phyloP scores from a whole-genome alignment of 1,139 yeast genomes.

The Diutina sp. region DNA sequence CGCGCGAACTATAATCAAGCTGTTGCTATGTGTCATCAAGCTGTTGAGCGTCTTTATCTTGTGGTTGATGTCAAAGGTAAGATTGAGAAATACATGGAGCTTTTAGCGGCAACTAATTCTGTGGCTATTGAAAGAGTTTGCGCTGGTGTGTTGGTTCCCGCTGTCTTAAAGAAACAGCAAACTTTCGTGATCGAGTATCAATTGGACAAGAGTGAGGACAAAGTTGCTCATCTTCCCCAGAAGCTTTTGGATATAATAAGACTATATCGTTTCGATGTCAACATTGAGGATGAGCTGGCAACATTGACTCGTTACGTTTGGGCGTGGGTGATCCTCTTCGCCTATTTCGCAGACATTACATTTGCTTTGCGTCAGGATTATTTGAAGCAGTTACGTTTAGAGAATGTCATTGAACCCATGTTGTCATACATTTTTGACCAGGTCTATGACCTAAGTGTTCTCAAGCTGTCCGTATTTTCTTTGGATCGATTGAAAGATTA shows the following conservation, averaged over 20 bases:
- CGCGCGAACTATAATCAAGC: conserved; percentile 16
- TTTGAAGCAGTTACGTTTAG: conserved; percentile 40
- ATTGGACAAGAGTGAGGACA: conserved; percentile 21
- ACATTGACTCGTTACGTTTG: conserved; percentile 38
- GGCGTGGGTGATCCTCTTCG: conserved; percentile 58
- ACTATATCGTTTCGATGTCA: not conserved
- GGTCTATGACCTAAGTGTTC: conserved; percentile 16
- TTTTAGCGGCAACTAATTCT: conserved; percentile 13
- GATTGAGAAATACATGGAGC: conserved; percentile 1
- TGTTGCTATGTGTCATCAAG: conserved; percentile 18
- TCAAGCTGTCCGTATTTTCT: conserved; percentile 8
- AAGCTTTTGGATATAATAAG: conserved; percentile 13
- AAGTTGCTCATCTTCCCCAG: conserved; percentile 21
- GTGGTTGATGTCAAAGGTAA: not conserved
- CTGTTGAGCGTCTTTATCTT: conserved; percentile 9
- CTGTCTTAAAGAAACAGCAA: conserved; percentile 32
- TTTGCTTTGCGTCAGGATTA: conserved; percentile 51
- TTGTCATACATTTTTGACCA: conserved; percentile 39
- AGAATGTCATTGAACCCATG: conserved; percentile 31
- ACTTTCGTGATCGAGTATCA: conserved; percentile 52
- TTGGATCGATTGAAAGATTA: not conserved
- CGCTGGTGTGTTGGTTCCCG: conserved; percentile 18
- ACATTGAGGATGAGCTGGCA: conserved; percentile 14
- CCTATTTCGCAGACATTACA: conserved; percentile 55
- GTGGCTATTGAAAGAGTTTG: conserved; percentile 23